A percentile compares a stretch with the other conserved stretches of the same genome.
Evolutionary conservation across 495 filamentous ascomycete species (phyloP).

Genomic region (Penicillium steckii): DNA sequence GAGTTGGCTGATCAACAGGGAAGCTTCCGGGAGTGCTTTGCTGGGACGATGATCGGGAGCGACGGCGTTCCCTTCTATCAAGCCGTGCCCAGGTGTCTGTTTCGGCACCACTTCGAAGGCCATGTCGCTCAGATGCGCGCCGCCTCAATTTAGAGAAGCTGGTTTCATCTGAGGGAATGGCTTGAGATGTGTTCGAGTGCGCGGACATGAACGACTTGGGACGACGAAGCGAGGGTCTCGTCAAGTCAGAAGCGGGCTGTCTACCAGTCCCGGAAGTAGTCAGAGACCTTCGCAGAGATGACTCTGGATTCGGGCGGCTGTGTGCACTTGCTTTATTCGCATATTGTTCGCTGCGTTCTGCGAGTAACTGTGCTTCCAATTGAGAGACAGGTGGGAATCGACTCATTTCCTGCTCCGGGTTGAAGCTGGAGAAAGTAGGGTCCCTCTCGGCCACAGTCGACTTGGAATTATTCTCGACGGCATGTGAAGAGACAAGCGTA

Average conservation of each 20-base stretch:
- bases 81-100: slow-evolving; percentile 20
- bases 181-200: neutral
- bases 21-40: slow-evolving; percentile 30
- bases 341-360: slow-evolving; percentile 17
- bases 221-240: slow-evolving; percentile 17
- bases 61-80: slow-evolving; percentile 19
- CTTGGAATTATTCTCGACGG: neutral
- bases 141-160: slow-evolving; percentile 8
- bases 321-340: neutral
- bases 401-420: slow-evolving; percentile 26
- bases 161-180: neutral
- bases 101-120: slow-evolving; percentile 19
- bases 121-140: slow-evolving; percentile 26
- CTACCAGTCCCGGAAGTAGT: neutral
- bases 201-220: slow-evolving; percentile 22
- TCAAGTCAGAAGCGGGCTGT: neutral
- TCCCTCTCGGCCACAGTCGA: neutral
- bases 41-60: slow-evolving; percentile 9
- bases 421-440: slow-evolving; percentile 9
- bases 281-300: slow-evolving; percentile 3
- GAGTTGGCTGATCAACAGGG: slow-evolving; percentile 23
- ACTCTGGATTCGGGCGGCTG: neutral
- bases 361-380: slow-evolving; percentile 38
- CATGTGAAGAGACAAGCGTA: neutral
- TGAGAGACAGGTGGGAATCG: slow-evolving; percentile 48